phyloP scores from a whole-genome alignment of 2,329 filamentous ascomycete genomes.

The Penicillium decumbens region DNA sequence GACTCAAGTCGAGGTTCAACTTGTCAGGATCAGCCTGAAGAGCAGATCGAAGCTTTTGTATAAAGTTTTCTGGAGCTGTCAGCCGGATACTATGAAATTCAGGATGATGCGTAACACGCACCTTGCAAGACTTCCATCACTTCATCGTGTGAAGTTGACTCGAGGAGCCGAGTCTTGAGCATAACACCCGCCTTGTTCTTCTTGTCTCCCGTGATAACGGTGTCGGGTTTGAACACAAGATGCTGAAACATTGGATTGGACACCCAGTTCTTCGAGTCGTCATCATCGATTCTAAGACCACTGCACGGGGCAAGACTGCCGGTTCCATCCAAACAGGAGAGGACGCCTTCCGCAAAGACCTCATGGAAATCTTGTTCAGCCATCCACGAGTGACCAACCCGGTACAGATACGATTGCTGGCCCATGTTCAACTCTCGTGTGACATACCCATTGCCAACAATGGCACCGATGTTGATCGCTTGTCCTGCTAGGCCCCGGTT shows the following conservation, averaged over 20 bases:
- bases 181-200: slow-evolving; percentile 13
- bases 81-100: too few relatives aligned
- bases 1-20: slow-evolving; percentile 15
- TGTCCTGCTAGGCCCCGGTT: slow-evolving; percentile 14
- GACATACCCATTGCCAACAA: slow-evolving; percentile 21
- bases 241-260: slow-evolving; percentile 23
- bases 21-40: slow-evolving; percentile 17
- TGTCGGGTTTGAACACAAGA: slow-evolving; percentile 15
- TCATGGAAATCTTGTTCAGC: slow-evolving; percentile 32
- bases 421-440: slow-evolving; percentile 19
- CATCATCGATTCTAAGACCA: slow-evolving; percentile 22
- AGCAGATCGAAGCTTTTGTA: slow-evolving; percentile 15
- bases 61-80: slow-evolving; percentile 12
- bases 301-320: slow-evolving; percentile 15
- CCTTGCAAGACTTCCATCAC: slow-evolving; percentile 16
- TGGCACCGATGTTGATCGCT: slow-evolving; percentile 21
- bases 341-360: slow-evolving; percentile 30
- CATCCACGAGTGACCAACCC: slow-evolving; percentile 23
- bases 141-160: slow-evolving; percentile 11
- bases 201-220: slow-evolving; percentile 7
- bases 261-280: slow-evolving; percentile 20
- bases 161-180: slow-evolving; percentile 14
- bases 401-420: slow-evolving; percentile 21
- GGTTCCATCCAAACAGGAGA: slow-evolving; percentile 17
- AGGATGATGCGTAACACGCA: background rate